Percentiles rank a stretch among this genome's conserved stretches.
Evolutionary conservation across 108 stramenopile genomes (phyloP).

Genomic region (Fragilariopsis cylindrus): DNA sequence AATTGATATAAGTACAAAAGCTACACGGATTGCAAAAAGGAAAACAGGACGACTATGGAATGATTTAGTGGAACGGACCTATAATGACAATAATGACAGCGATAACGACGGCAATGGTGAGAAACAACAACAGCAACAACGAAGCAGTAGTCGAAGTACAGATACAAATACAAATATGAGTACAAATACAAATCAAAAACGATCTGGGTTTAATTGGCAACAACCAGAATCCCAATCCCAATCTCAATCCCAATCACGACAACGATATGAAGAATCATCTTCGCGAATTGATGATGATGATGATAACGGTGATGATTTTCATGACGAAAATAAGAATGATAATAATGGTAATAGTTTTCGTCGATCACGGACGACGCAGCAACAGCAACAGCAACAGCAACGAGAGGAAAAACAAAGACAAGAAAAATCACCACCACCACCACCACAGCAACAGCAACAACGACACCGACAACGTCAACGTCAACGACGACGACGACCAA

Average conservation of each 20-base stretch:
- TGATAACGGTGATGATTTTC: not conserved
- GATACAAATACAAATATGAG: too few species aligned
- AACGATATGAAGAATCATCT: not conserved
- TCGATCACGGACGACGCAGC: not conserved
- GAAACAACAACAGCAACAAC: not conserved
- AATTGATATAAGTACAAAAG: not conserved
- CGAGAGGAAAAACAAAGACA: not conserved
- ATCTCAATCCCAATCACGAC: not conserved
- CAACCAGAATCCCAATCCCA: not conserved
- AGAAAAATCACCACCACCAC: not conserved
- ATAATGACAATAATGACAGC: not conserved
- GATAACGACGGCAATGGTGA: not conserved
- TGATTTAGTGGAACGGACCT: not conserved
- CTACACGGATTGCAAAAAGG: not conserved
- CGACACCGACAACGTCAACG: not conserved
- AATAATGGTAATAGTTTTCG: not conserved
- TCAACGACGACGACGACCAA: not conserved
- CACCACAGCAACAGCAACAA: too few species aligned
- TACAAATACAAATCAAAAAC: too few species aligned
- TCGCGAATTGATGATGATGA: not conserved
- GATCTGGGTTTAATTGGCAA: slow-evolving; percentile 5
- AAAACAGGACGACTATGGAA: not conserved
- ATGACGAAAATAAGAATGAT: not conserved
- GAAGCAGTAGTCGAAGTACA: not conserved
- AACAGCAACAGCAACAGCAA: not conserved